A percentile compares a stretch with the other conserved stretches of the same genome.
phyloP scores from a whole-genome alignment of 495 filamentous ascomycete genomes.

The Tuber melanosporum region DNA sequence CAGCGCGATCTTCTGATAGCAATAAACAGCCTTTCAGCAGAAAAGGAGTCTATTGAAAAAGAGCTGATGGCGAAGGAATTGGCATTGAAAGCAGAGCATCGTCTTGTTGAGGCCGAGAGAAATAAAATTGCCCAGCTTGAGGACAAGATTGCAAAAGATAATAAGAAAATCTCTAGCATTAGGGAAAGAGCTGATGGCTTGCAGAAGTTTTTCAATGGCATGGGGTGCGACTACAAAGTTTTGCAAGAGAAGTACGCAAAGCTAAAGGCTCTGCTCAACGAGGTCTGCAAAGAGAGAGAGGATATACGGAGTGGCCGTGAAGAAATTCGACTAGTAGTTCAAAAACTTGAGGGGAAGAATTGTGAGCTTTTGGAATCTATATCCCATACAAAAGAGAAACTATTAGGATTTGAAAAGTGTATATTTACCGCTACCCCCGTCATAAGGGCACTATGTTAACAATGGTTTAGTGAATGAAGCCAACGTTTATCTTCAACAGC shows the following conservation, averaged over 20 bases:
- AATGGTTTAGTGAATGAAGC: slow-evolving; percentile 22
- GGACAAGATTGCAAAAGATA: slow-evolving; percentile 14
- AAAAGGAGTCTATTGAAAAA: slow-evolving; percentile 34
- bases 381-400: background rate
- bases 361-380: background rate
- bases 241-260: slow-evolving; percentile 30
- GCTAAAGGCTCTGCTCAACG: slow-evolving; percentile 22
- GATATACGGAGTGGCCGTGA: slow-evolving; percentile 12
- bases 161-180: slow-evolving; percentile 22
- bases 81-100: slow-evolving; percentile 16
- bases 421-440: background rate
- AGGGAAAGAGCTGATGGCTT: slow-evolving; percentile 24
- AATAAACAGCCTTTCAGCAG: slow-evolving; percentile 28
- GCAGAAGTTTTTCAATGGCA: slow-evolving; percentile 35
- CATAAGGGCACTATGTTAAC: background rate
- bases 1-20: slow-evolving; percentile 32
- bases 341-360: slow-evolving; percentile 12
- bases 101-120: slow-evolving; percentile 15
- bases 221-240: slow-evolving; percentile 38
- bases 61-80: slow-evolving; percentile 16
- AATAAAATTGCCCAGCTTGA: slow-evolving; percentile 22
- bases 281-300: slow-evolving; percentile 24
- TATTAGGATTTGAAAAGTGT: slow-evolving; percentile 21
- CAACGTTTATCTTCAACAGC: slow-evolving; percentile 27
- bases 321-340: slow-evolving; percentile 15